Base-by-base conservation (phyloP, 306 rosid species). In the Vicia villosa region DNA sequence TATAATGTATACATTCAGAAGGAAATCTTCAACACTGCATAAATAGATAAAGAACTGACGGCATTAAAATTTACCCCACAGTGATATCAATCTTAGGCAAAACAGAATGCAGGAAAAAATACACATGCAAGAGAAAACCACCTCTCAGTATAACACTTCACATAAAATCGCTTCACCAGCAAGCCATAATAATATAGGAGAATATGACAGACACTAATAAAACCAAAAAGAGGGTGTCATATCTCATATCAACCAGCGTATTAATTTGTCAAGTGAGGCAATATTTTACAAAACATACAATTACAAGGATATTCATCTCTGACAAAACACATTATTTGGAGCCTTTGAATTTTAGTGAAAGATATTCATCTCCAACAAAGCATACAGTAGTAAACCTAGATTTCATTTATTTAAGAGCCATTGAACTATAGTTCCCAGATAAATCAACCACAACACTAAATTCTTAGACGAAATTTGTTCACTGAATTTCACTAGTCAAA, bases 391-490 rank as follows among this genome's bases (percentile, higher is more conserved):
- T 41, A 17, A 70, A 63, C 54, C 26, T 34, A 49, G 16, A 62
- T 65, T 65, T 63, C 55, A 58, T 22, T 57, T 60, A 58, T 59
- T 26, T 42, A 28, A 46, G 50, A 70, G 46, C 74, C 38, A 71
- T 56, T 56, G 38, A 14, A 26, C 37, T 26, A 26, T 12, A 56
- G 7, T 28, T 56, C 62, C 7, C 62, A 55, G 17, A 56, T 26
- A 56, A 55, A 55, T 24, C 37, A 11, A 24, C 60, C 36, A 24
- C 61, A 3, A 5, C 36, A 55, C 17, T 24, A 24, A 55, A 24
- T 12, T 13, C 13, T 24, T 24, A 12, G 16, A 49, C 58, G 5
- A 24, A 41, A 58, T 8, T 49, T 34, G 37, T 30, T 61, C 46
- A 20, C 40, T 19, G 45, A 47, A 47, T 55, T 38, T 37, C 38